Evolutionary conservation across 768 basidiomycete genomes (phyloP), one percentile per base, ranked within the genome.

Genomic region (Rhodosporidiobolus odoratus): DNA sequence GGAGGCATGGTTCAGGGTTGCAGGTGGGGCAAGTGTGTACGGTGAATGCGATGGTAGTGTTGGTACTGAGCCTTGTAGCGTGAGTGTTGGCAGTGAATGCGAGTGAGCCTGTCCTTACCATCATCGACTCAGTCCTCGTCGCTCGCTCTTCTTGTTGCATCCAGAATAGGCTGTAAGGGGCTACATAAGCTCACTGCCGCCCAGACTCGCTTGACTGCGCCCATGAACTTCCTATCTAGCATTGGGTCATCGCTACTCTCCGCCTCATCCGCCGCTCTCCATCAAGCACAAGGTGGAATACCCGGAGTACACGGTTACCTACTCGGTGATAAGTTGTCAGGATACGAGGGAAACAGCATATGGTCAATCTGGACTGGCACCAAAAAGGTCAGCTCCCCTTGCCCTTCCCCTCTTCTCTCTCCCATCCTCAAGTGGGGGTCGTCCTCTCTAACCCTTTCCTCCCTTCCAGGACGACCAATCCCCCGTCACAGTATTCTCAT

Each of bases 401-500:
- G n/a, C n/a, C n/a, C n/a, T n/a, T n/a, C n/a, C n/a, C n/a, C n/a
- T n/a, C n/a, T n/a, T n/a, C 16, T 38, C 64, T 72, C 68, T 19
- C 5, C 21, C 38, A 13, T 40, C 13, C 13, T n/a, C 38, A 21
- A n/a, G 57, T 1, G 27, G 4, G 30, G 57, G 25, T 16, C 38
- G 7, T 32, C 27, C 50, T 47, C 30, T 17, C 61, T 23, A 23
- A 16, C 12, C 62, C 34, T 21, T 47, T 43, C 38, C 17, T 9
- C 32, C 19, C 63, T 25, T 41, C 32, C 79, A 97, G 95, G 96
- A 98, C 77, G 96, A 97, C 78, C 86, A 86, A 21, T 87, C 85
- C 58, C 83, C 81, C 19, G 88, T 96, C 8, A 96, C 95, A 0
- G 84, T 99, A 48, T 99, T 99, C 80, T 89, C 92, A 78, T 98